Percentiles rank a stretch among this genome's conserved stretches.
phyloP scores from a whole-genome alignment of 345 rosid species.

The Lumnitzera racemosa region DNA sequence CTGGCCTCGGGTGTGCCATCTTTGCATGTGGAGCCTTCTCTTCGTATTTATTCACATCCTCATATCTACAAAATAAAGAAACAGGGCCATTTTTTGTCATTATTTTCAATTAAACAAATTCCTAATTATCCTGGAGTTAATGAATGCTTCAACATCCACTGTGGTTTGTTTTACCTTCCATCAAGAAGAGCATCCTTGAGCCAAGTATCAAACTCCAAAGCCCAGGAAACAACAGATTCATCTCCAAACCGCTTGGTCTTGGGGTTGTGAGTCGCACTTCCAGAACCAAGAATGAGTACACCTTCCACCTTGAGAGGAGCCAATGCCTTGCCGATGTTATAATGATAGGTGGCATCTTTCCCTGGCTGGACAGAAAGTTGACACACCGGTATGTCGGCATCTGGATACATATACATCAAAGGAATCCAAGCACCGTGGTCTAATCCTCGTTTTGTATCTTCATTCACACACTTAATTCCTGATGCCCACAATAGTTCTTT shows the following conservation, averaged over 20 bases:
- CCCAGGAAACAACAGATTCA: conserved; percentile 48
- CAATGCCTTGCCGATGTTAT: conserved; percentile 83
- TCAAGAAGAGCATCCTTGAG: conserved; percentile 65
- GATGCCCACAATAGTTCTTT: conserved; percentile 53
- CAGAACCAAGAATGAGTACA: conserved; percentile 81
- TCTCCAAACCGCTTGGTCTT: conserved; percentile 23
- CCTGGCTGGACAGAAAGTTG: conserved; percentile 75
- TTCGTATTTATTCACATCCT: conserved; percentile 66
- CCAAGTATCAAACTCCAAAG: conserved; percentile 76
- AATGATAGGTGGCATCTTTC: conserved; percentile 54
- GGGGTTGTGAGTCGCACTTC: conserved; percentile 72
- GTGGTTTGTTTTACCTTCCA: conserved; percentile 48
- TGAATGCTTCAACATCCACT: neutral
- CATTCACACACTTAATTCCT: conserved; percentile 48
- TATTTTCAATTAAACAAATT: neutral
- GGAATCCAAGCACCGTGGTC: conserved; percentile 99
- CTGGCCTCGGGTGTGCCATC: conserved; percentile 79
- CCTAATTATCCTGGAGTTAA: neutral
- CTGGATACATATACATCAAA: conserved; percentile 89
- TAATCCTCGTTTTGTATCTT: conserved; percentile 64
- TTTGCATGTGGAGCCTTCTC: conserved; percentile 68
- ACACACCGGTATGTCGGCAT: conserved; percentile 70
- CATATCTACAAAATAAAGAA: conserved; percentile 31
- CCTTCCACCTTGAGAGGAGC: conserved; percentile 81
- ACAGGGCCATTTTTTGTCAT: too few relatives aligned